phyloP scores from a whole-genome alignment of 768 basidiomycete genomes.

The Amylocystis lapponica region DNA sequence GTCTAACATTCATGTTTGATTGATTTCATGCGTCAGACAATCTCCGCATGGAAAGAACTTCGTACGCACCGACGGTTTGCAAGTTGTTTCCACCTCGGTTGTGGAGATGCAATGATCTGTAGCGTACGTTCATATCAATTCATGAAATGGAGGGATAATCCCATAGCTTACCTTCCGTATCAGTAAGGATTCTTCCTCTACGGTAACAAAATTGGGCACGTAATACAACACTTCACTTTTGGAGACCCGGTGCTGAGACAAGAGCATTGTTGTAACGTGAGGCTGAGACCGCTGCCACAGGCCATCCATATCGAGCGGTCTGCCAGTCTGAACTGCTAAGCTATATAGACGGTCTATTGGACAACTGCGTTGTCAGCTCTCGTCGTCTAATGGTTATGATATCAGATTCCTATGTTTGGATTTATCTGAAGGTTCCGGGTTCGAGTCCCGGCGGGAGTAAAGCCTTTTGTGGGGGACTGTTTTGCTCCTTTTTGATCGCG shows the following conservation, averaged over 20 bases:
- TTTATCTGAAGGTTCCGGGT: slow-evolving; percentile 17
- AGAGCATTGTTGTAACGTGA: no score
- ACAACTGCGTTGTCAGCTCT: slow-evolving; percentile 4
- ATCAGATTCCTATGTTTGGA: slow-evolving; percentile 11
- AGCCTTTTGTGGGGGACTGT: not conserved
- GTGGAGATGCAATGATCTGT: slow-evolving; percentile 76
- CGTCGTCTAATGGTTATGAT: slow-evolving; percentile 18
- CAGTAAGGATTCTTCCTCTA: slow-evolving; percentile 71
- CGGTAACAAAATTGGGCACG: slow-evolving; percentile 69
- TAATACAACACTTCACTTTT: slow-evolving; percentile 46
- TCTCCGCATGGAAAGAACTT: not conserved
- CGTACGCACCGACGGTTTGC: slow-evolving; percentile 58
- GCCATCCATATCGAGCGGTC: no score
- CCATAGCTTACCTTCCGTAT: slow-evolving; percentile 55
- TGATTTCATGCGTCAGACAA: not conserved
- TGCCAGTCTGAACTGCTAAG: not conserved
- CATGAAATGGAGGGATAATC: slow-evolving; percentile 8
- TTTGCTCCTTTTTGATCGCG: not conserved
- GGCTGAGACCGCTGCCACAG: no score
- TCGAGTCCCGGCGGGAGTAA: slow-evolving; percentile 17
- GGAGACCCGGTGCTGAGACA: no score
- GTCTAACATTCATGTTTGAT: slow-evolving; percentile 30
- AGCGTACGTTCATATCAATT: slow-evolving; percentile 1
- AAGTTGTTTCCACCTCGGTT: slow-evolving; percentile 75
- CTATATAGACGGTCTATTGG: not conserved